phyloP scores from a whole-genome alignment of 176 grass and related monocot species.

The Otatea glauca region DNA sequence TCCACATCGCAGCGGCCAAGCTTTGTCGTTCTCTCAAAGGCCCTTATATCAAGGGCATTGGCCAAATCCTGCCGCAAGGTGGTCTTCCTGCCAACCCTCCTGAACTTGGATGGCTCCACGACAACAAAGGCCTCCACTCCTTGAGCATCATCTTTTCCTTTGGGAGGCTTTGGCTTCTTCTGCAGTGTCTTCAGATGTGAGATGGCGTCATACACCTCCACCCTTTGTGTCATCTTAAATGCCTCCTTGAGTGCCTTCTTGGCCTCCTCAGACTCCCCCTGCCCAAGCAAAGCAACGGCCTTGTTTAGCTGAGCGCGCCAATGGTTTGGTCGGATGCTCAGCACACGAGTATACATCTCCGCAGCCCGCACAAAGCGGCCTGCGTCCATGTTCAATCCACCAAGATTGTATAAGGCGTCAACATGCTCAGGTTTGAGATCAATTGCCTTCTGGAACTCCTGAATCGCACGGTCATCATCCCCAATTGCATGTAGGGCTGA shows the following conservation, averaged over 20 bases:
- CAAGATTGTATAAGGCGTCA: constrained; percentile 94
- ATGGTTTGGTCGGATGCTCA: constrained; percentile 74
- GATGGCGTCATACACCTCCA: constrained; percentile 97
- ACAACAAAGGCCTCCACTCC: constrained; percentile 67
- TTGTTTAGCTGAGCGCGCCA: constrained; percentile 96
- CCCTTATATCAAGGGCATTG: constrained; percentile 94
- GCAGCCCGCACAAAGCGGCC: constrained; percentile 72
- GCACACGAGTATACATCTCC: constrained; percentile 89
- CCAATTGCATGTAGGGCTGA: constrained; percentile 84
- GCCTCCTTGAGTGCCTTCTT: constrained; percentile 96
- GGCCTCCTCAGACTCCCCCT: constrained; percentile 87
- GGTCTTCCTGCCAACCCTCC: constrained; percentile 71
- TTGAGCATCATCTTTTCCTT: constrained; percentile 57
- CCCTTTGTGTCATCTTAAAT: constrained; percentile 96
- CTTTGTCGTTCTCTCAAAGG: constrained; percentile 79
- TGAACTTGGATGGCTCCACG: constrained; percentile 95
- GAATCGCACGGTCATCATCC: constrained; percentile 78
- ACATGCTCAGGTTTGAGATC: constrained; percentile 96
- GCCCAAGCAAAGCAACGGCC: constrained; percentile 84
- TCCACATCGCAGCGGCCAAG: constrained; percentile 71
- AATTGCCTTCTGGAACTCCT: constrained; percentile 97
- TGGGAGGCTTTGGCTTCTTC: constrained; percentile 68
- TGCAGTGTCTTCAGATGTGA: constrained; percentile 92
- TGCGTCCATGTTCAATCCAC: constrained; percentile 83
- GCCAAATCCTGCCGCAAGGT: constrained; percentile 84